A percentile compares a stretch with the other conserved stretches of the same genome.
phyloP scores from a whole-genome alignment of 169 alveolate species.

The Plasmodium adleri region DNA sequence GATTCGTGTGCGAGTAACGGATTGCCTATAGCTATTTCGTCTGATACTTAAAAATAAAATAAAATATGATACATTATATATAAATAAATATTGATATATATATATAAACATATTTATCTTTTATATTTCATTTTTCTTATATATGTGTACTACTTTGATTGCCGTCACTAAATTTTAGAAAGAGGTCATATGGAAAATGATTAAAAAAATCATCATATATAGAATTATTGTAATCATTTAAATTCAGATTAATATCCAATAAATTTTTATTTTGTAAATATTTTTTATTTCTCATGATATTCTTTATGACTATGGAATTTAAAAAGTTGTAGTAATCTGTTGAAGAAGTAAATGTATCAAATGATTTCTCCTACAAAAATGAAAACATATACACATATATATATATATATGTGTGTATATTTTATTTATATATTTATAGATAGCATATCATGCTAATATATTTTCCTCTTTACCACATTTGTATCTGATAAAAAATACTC shows the following conservation, averaged over 20 bases:
- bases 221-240: slow-evolving; percentile 18
- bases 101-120: neutral
- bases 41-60: slow-evolving; percentile 1
- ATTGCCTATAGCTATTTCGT: slow-evolving; percentile 39
- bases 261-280: slow-evolving; percentile 27
- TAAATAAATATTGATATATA: neutral
- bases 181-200: slow-evolving; percentile 51
- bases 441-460: too few species aligned
- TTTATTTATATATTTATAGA: neutral
- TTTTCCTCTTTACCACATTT: slow-evolving; percentile 10
- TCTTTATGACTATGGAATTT: slow-evolving; percentile 37
- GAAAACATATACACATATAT: neutral
- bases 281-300: slow-evolving; percentile 70
- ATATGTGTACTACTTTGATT: slow-evolving; percentile 26
- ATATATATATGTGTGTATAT: slow-evolving; percentile 2
- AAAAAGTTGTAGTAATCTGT: slow-evolving; percentile 36
- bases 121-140: neutral
- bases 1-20: slow-evolving; percentile 28
- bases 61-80: neutral
- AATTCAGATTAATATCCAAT: slow-evolving; percentile 23
- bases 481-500: slow-evolving; percentile 23
- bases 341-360: slow-evolving; percentile 19
- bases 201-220: slow-evolving; percentile 52
- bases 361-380: slow-evolving; percentile 39
- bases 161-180: slow-evolving; percentile 11